Conservation (phyloP, 495 filamentous ascomycete species). For the Lindgomyces ingoldianus region DNA sequence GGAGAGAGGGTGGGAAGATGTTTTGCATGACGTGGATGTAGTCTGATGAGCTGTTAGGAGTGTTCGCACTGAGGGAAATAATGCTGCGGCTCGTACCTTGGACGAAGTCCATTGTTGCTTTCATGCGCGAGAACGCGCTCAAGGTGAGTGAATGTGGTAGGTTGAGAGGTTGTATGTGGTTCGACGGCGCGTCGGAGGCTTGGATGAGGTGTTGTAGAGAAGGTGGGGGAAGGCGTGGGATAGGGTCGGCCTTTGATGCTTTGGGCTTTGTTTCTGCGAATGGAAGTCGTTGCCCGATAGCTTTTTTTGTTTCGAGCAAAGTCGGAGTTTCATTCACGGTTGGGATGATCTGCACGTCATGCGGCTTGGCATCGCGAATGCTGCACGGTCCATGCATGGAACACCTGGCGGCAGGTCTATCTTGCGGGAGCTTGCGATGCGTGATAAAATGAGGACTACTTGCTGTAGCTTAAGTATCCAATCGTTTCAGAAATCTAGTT, state of each 20-base stretch:
- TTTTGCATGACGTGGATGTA: conserved; percentile 5
- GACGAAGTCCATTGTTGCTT: conserved; percentile 20
- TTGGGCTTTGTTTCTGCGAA: background rate
- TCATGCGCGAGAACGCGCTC: background rate
- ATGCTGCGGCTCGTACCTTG: conserved; percentile 10
- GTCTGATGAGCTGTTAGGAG: conserved; percentile 15
- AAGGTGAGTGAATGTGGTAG: background rate
- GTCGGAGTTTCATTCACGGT: too few relatives aligned
- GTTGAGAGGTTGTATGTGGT: background rate
- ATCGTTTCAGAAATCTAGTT: background rate
- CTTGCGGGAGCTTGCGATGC: background rate
- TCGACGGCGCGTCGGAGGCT: background rate
- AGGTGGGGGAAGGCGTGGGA: background rate
- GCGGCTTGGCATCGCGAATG: background rate
- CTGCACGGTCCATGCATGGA: background rate
- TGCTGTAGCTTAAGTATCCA: background rate
- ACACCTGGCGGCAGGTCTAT: too few relatives aligned
- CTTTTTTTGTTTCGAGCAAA: too few relatives aligned
- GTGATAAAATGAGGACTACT: too few relatives aligned
- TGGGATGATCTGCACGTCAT: background rate
- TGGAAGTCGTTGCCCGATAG: background rate
- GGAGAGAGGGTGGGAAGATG: conserved; percentile 18
- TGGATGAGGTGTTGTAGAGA: background rate
- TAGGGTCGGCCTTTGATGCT: background rate
- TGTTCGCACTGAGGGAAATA: background rate